Base-by-base conservation (phyloP, 116 monocot genomes). In the Cymodocea nodosa region DNA sequence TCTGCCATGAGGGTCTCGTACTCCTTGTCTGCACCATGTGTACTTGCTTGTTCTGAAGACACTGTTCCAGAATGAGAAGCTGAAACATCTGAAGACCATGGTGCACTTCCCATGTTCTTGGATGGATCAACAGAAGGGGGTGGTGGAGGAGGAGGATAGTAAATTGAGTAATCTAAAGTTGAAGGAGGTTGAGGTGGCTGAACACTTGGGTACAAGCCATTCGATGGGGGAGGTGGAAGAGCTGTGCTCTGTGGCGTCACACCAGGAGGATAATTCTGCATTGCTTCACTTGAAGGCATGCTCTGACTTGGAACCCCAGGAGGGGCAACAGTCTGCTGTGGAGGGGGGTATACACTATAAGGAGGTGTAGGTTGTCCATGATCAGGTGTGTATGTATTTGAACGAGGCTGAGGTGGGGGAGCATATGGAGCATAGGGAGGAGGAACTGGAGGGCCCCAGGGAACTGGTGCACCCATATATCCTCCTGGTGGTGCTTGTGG, bases 1-100 rank as follows among this genome's bases (percentile, higher is more conserved):
- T 85, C 91, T 2, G 87, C 73, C 83, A 91, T 91, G 68, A 88
- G 82, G 63, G 82, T 97, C 66, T 97, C 97, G 50, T 97, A 97
- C 69, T 97, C 97, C 23, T 79, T 54, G 19, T 91, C 80, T 15
- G 69, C 78, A 51, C 74, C 83, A 76, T 77, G 62, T 69, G 63
- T 53, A 16, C 30, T 30, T 30, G 82, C 14, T 54, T 72, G 80
- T 48, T 86, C 80, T 19, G 72, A 59, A 63, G 80, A 48, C 7
- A 70, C 17, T 54, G 75, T 65, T 20, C 30, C 72, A 68, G 85
- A 71, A 53, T 67, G 81, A 34, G 78, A 40, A 57, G 69, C 59
- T 12, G 70, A 69, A 37, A 56, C 50, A 66, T 78, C 79, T 4
- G 75, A 75, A 14, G 83, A 70, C 84, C 87, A 86, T 34, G 87